Evolutionary conservation across 1,284 basidiomycete species (phyloP).

Genomic region (Puccinia horiana): DNA sequence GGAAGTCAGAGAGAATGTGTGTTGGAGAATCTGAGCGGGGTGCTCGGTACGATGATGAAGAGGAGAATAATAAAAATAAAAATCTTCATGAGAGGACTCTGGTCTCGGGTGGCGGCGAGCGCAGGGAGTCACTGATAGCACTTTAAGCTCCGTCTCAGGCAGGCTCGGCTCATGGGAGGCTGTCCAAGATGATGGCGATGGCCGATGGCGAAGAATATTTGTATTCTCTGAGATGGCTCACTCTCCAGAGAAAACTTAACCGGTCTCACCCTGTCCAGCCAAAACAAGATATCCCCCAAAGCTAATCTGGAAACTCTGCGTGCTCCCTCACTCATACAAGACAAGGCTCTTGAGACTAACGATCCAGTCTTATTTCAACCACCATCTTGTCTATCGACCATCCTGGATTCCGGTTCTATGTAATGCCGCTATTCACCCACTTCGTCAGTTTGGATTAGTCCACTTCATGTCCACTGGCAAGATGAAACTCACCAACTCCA

Average conservation of each 20-base stretch:
- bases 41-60: not conserved
- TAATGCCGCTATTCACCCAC: not conserved
- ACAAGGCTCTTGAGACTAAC: not conserved
- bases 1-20: not conserved
- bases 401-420: not conserved
- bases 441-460: not conserved
- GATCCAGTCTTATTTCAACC: constrained; percentile 10
- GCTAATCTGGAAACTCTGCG: constrained; percentile 29
- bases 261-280: constrained; percentile 12
- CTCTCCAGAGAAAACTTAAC: not conserved
- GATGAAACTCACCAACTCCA: not conserved
- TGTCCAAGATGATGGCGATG: not conserved
- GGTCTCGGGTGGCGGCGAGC: not conserved
- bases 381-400: not conserved
- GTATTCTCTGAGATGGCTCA: constrained; percentile 16
- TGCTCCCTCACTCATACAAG: not conserved
- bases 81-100: not conserved
- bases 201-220: not conserved
- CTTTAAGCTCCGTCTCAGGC: not conserved
- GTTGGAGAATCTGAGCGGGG: not conserved
- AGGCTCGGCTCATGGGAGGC: constrained; percentile 3
- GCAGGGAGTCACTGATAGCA: not conserved
- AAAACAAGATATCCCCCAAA: constrained; percentile 3
- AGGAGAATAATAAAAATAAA: not conserved
- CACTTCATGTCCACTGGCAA: no score